Evolutionary conservation across 352 stramenopile species (phyloP), one percentile per base, ranked within the genome.

Genomic region (Pythium grandisporangium): DNA sequence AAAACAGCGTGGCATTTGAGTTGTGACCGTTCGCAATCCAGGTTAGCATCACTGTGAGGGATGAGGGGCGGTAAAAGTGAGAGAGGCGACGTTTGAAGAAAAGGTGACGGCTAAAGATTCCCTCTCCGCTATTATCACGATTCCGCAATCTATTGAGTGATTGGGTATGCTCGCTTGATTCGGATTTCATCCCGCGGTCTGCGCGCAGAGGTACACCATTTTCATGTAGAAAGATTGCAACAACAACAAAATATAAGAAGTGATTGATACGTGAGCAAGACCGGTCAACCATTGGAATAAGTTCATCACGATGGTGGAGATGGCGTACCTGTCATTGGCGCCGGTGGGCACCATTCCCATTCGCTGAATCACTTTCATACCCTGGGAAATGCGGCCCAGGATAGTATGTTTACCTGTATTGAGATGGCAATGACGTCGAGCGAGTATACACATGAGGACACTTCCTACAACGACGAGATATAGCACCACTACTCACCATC

Each of bases 331-430:
- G 66, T 96, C 87, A 45, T 94, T 86, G 20, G 72, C 62, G 5
- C 84, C 82, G 0, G 84, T 96, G 7, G 82, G 87, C 4, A 96
- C 84, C 39, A 87, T 67, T 0, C 87, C 87, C 66, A 97, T 90
- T 45, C 84, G 79, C 58, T 97, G 78, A 42, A 97, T 84, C 27
- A 95, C 83, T 32, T 84, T 74, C 89, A 97, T 97, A n/a, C 93
- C 93, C 7, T 80, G 52, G 24, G 73, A 93, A 29, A 97, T 91
- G 22, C 87, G 77, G 11, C 92, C 92, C 60, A 97, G 95, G 4
- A 97, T 75, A 5, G 88, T 97, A 67, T 97, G 90, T 33, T 97
- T 97, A 32, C 80, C 80, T 83, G 16, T 13, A 34, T 2, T 30
- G 42, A 20, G 26, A 4, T 16, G 59, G 6, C 19, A 23, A 49